Evolutionary conservation across 306 rosid species (phyloP), one percentile per base, ranked within the genome.

Genomic region (Citrullus mucosospermus): DNA sequence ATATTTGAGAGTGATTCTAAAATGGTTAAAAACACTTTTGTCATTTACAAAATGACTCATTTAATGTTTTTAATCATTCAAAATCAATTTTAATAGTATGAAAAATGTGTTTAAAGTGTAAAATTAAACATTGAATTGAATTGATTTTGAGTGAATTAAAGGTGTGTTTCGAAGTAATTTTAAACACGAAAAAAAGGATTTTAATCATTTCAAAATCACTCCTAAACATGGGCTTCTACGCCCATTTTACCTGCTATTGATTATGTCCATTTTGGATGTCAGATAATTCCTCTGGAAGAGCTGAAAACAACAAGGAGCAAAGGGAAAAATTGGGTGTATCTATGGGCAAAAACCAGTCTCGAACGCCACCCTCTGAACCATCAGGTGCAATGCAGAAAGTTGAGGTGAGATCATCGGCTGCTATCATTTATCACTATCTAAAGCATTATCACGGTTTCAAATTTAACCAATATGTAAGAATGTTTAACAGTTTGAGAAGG

Each of bases 261-360:
- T 61, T 17, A 15, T 76, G 13, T 76, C 57, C 61, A 68, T 77
- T 12, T 62, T 82, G 77, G 76, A 9, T 77, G 39, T 77, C 87
- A 93, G 97, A 93, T 63, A 77, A 85, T 8, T 22, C 89, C 48
- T 75, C 89, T 58, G 87, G 83, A 63, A 86, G 81, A 48, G 14
- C 72, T 79, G 80, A 72, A 63, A 69, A 58, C 69, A 79, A 14
- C 62, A 79, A 78, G 84, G 90, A 84, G 80, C 84, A 90, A 34
- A 85, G 91, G 80, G 89, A 82, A 55, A 93, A 91, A 82, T 72
- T 96, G 80, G 99, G 97, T 13, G 53, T 91, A 84, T 85, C 92
- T 54, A 17, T 46, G 17, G 87, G 85, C 18, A 92, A 86, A 83
- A 93, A 94, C 80, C 79, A 68, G 34, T 76, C 92, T 73, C 62